Percentiles rank a stretch among this genome's conserved stretches.
These are phyloP conservation scores for Lachnellula suecica DNA, from an alignment of 2,329 filamentous ascomycete genomes.

Conservation along the genomic window DNA sequence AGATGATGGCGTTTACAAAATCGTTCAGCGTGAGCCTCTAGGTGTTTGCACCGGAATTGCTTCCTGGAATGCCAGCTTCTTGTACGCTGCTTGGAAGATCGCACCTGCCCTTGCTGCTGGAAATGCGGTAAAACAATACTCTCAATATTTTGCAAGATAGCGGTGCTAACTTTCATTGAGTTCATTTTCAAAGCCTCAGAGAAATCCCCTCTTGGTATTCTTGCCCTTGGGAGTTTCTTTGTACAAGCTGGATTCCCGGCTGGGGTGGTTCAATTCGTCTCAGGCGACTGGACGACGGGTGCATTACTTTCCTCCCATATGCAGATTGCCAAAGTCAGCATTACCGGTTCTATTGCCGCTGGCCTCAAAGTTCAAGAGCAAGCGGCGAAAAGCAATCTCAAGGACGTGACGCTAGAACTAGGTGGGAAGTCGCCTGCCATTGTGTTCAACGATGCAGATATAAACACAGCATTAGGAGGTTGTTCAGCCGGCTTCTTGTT, in stretches of 20 bases:
- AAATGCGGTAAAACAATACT: no score
- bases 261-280: conserved; percentile 38
- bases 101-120: conserved; percentile 58
- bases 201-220: conserved; percentile 48
- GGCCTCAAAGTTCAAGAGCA: conserved; percentile 39
- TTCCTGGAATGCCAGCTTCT: conserved; percentile 53
- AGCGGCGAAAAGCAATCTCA: conserved; percentile 38
- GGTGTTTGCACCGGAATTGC: conserved; percentile 44
- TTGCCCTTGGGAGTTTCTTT: conserved; percentile 41
- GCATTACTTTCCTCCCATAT: conserved; percentile 37
- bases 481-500: conserved; percentile 51
- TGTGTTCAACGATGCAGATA: conserved; percentile 41
- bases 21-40: conserved; percentile 33
- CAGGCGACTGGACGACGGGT: conserved; percentile 38
- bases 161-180: conserved; percentile 55
- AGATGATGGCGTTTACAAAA: conserved; percentile 42
- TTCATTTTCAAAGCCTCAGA: conserved; percentile 49
- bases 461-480: conserved; percentile 35
- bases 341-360: conserved; percentile 38
- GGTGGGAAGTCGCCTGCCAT: conserved; percentile 43
- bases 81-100: conserved; percentile 51
- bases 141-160: no score
- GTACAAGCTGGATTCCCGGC: conserved; percentile 27
- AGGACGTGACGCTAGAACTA: conserved; percentile 42
- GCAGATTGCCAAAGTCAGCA: conserved; percentile 38